Evolutionary conservation across 2,329 filamentous ascomycete genomes (phyloP).

Genomic region (Neonectria magnoliae): DNA sequence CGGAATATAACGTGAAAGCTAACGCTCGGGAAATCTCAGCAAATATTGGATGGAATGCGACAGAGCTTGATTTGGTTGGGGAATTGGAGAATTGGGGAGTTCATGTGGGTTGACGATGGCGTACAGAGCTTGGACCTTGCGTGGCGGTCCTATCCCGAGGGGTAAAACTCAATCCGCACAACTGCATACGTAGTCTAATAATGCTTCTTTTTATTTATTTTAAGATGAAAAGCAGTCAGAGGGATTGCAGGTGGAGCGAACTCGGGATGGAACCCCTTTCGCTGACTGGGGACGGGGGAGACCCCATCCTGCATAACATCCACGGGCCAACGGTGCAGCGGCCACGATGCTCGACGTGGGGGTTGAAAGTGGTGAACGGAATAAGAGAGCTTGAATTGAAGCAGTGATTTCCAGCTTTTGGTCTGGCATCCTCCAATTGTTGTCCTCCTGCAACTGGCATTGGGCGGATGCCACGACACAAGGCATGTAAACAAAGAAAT

Average conservation of each 20-base stretch:
- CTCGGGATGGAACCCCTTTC: background rate
- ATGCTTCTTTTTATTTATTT: background rate
- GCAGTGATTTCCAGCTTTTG: background rate
- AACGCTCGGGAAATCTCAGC: background rate
- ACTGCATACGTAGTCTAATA: slow-evolving; percentile 9
- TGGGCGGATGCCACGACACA: background rate
- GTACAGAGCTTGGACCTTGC: background rate
- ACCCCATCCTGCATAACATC: slow-evolving; percentile 17
- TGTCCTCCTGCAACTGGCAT: background rate
- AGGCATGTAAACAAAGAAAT: background rate
- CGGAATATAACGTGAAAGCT: background rate
- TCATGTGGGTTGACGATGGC: background rate
- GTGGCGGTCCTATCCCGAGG: background rate
- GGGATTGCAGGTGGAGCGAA: background rate
- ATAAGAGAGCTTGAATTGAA: background rate
- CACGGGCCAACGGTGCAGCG: background rate
- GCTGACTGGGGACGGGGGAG: slow-evolving; percentile 11
- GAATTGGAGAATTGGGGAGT: slow-evolving; percentile 1
- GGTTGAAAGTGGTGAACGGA: background rate
- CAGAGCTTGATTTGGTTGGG: background rate
- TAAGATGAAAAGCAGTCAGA: background rate
- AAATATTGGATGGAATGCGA: background rate
- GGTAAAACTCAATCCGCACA: background rate
- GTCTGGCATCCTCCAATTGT: background rate
- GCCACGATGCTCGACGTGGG: slow-evolving; percentile 4